phyloP scores from a whole-genome alignment of 1,284 basidiomycete species.

The Melampsora americana region DNA sequence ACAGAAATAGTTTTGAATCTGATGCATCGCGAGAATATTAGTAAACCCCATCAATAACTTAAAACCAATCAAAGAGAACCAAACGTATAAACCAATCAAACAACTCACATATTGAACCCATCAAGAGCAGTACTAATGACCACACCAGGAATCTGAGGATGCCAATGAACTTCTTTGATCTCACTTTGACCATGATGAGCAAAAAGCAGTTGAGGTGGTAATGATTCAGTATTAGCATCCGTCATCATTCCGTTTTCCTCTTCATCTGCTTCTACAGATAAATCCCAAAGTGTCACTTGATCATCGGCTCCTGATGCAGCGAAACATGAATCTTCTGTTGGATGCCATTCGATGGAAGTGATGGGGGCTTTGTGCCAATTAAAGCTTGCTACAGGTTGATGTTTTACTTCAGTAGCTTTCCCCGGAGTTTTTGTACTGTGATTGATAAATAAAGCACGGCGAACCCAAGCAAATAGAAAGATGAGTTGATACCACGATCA shows the following conservation, averaged over 20 bases:
- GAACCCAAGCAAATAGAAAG: not conserved
- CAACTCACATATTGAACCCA: slow-evolving; percentile 76
- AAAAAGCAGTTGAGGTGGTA: slow-evolving; percentile 90
- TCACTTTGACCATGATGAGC: slow-evolving; percentile 95
- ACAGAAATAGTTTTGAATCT: no score
- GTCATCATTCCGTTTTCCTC: slow-evolving; percentile 67
- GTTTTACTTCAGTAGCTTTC: slow-evolving; percentile 55
- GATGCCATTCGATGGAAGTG: slow-evolving; percentile 97
- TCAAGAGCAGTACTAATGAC: slow-evolving; percentile 79
- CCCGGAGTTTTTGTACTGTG: not conserved
- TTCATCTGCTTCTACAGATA: slow-evolving; percentile 92
- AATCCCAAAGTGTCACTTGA: slow-evolving; percentile 94
- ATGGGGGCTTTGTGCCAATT: slow-evolving; percentile 89
- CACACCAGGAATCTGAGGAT: slow-evolving; percentile 87
- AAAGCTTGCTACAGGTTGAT: slow-evolving; percentile 83
- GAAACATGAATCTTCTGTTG: slow-evolving; percentile 90
- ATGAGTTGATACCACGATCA: not conserved
- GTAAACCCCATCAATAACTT: no score
- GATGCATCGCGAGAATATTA: no score
- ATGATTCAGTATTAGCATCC: slow-evolving; percentile 55
- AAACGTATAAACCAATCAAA: slow-evolving; percentile 72
- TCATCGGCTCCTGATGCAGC: slow-evolving; percentile 91
- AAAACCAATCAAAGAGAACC: no score
- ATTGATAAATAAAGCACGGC: not conserved
- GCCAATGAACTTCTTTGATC: slow-evolving; percentile 97